phyloP scores from a whole-genome alignment of 768 basidiomycete species.

The Cystobasidium onofrii region DNA sequence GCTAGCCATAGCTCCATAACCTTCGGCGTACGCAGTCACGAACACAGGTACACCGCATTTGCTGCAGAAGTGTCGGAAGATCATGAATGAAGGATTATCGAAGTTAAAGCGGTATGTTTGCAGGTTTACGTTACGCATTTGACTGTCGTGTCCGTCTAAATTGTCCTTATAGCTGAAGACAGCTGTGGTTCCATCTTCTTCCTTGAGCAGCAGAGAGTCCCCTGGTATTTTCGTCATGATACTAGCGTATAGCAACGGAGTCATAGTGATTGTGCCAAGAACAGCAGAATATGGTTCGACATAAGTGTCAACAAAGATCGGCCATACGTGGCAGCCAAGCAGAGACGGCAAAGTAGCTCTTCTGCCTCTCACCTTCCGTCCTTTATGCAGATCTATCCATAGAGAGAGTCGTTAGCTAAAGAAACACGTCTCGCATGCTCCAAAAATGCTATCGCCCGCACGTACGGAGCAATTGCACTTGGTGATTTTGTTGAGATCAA shows the following conservation, averaged over 20 bases:
- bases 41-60: conserved; percentile 1
- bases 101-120: not conserved
- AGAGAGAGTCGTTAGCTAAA: not conserved
- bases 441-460: too few species aligned
- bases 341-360: not conserved
- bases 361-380: not conserved
- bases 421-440: not conserved
- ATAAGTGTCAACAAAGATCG: not conserved
- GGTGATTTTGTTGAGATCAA: not conserved
- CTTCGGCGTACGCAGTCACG: not conserved
- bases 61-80: not conserved
- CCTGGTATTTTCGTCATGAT: not conserved
- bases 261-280: not conserved
- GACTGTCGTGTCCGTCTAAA: not conserved
- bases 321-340: not conserved
- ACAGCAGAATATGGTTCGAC: not conserved
- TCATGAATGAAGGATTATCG: not conserved
- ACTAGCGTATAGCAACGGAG: not conserved
- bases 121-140: not conserved
- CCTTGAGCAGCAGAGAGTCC: not conserved
- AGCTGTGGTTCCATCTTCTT: not conserved
- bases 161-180: conserved; percentile 7
- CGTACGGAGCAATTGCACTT: conserved; percentile 6
- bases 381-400: not conserved
- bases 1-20: not conserved